Conservation (phyloP, 1,284 basidiomycete species). For the Leccinum laetum region DNA sequence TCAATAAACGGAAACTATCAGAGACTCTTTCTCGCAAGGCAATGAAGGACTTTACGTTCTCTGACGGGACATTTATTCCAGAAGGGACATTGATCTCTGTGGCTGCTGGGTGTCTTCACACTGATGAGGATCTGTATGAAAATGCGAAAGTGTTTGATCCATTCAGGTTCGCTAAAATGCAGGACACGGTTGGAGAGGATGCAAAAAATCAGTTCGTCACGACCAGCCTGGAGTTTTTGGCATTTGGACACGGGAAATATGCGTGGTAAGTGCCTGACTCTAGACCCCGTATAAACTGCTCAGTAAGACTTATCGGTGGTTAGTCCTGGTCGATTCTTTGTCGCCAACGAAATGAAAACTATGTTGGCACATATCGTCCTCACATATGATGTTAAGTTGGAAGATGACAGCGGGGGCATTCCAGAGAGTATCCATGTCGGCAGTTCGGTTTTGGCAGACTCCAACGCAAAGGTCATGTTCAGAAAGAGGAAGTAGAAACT, state of each 20-base stretch:
- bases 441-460: neutral
- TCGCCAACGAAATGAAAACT: conserved; percentile 23
- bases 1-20: neutral
- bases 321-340: conserved; percentile 36
- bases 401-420: conserved; percentile 20
- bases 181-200: conserved; percentile 11
- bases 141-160: conserved; percentile 32
- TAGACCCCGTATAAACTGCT: neutral
- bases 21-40: conserved; percentile 26
- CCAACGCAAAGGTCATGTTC: conserved; percentile 7
- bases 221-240: conserved; percentile 14
- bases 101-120: conserved; percentile 25
- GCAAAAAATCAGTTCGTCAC: conserved; percentile 22
- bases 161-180: conserved; percentile 30
- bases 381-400: conserved; percentile 29
- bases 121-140: conserved; percentile 26
- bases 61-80: conserved; percentile 42
- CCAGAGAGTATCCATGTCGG: conserved; percentile 9
- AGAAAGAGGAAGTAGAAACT: conserved; percentile 4
- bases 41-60: conserved; percentile 39
- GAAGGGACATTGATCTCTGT: conserved; percentile 33
- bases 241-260: conserved; percentile 20
- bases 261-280: conserved; percentile 15
- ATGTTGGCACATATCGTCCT: conserved; percentile 30
- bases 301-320: neutral